Evolutionary conservation across 805 yeast species (phyloP), one percentile per base, ranked within the genome.

Genomic region (Wickerhamiella occidentalis): DNA sequence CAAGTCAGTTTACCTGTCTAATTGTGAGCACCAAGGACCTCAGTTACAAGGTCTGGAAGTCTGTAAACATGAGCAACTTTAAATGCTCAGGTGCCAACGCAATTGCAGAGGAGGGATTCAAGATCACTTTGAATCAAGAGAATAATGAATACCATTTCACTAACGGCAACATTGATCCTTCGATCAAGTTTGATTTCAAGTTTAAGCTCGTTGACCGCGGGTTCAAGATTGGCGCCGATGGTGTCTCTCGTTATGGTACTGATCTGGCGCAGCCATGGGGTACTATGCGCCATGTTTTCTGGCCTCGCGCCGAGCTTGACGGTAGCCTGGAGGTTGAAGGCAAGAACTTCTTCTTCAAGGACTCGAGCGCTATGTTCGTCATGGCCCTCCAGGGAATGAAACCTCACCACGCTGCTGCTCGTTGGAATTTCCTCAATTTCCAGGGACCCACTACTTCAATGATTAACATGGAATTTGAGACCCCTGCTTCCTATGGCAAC

Each of bases 331-430:
- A 68, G 37, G 64, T 74, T 64, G 55, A 60, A 30, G 58, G 51
- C 50, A 58, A 57, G 53, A 54, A 59, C 2, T 59, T 72, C 45
- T 70, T 65, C 25, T 56, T 69, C 41, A 56, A 60, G 25, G 49
- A 55, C 29, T 69, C 68, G 23, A 57, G 52, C 15, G 74, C 86
- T 45, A 83, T 92, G 94, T 88, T 79, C 62, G 95, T 90, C 48
- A 81, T 85, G 90, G 98, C 98, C 6, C 70, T 86, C 57, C 98
- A 92, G 71, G 97, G 97, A 54, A 88, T 92, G 97, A 92, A 92
- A 67, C 98, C 98, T 7, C 96, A 92, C 67, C 98, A 92, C 68
- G 96, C 96, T 30, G 98, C 98, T 50, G 85, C 94, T 53, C 69
- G 86, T 19, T 92, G 98, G 98, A 92, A 90, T 68, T 92, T 92